phyloP scores from a whole-genome alignment of 2,329 filamentous ascomycete species.

The Cytospora piceicola region DNA sequence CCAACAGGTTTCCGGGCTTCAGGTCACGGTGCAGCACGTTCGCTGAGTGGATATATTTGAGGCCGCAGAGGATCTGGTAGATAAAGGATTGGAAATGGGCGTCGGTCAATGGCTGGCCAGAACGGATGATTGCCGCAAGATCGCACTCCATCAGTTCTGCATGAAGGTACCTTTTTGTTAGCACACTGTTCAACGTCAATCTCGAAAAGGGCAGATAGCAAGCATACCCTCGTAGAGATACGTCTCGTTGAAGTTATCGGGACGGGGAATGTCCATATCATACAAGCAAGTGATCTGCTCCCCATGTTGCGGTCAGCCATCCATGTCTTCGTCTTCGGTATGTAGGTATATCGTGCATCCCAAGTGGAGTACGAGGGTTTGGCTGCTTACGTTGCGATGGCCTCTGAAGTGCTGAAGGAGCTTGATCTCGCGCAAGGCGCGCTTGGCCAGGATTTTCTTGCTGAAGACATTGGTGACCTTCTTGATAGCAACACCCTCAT shows the following conservation, averaged over 20 bases:
- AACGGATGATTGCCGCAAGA: conserved; percentile 95
- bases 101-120: conserved; percentile 94
- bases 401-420: conserved; percentile 96
- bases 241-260: conserved; percentile 98
- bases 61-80: conserved; percentile 97
- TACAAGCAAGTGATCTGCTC: conserved; percentile 96
- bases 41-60: conserved; percentile 99
- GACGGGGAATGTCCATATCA: conserved; percentile 98
- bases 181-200: not conserved
- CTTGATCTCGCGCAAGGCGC: conserved; percentile 97
- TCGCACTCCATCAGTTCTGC: conserved; percentile 99
- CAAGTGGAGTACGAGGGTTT: not conserved
- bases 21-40: conserved; percentile 96
- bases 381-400: conserved; percentile 73
- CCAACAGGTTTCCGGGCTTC: conserved; percentile 94
- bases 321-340: not conserved
- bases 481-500: conserved; percentile 96
- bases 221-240: conserved; percentile 93
- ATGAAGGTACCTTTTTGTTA: conserved; percentile 6
- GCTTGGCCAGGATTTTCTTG: conserved; percentile 99
- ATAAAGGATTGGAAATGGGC: conserved; percentile 99
- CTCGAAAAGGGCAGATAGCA: not conserved
- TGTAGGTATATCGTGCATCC: not conserved
- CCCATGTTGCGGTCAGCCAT: conserved; percentile 13
- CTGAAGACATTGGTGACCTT: conserved; percentile 99